Evolutionary conservation across 2,329 filamentous ascomycete species (phyloP).

Genomic region (Trichoderma sp.): DNA sequence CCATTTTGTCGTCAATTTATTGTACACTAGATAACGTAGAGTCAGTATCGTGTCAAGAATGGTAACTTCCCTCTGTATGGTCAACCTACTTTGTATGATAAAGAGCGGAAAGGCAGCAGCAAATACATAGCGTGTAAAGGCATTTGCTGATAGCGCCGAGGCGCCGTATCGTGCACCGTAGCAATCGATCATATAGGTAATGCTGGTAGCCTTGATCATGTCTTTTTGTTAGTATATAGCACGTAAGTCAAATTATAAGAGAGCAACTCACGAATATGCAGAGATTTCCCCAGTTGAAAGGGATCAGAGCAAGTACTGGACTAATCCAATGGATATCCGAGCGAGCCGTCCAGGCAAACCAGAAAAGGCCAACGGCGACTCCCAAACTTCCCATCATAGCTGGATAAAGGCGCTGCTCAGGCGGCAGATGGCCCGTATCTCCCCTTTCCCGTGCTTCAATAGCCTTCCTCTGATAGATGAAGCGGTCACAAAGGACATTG

Average conservation of each 20-base stretch:
- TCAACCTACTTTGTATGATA: conserved; percentile 29
- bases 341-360: conserved; percentile 22
- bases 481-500: conserved; percentile 19
- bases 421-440: background rate
- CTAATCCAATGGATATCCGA: conserved; percentile 21
- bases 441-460: background rate
- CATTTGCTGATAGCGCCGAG: conserved; percentile 40
- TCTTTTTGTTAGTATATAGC: background rate
- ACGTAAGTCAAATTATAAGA: background rate
- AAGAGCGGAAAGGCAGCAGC: conserved; percentile 46
- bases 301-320: conserved; percentile 23
- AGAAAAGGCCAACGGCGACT: conserved; percentile 24
- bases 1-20: conserved; percentile 20
- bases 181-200: conserved; percentile 25
- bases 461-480: background rate
- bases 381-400: conserved; percentile 25
- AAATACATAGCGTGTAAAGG: conserved; percentile 41
- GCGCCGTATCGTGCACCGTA: conserved; percentile 22
- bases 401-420: conserved; percentile 24
- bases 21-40: conserved; percentile 19
- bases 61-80: too few species aligned
- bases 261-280: conserved; percentile 16
- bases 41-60: background rate
- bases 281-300: conserved; percentile 22
- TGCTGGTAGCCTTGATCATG: background rate